These are phyloP conservation scores for Chlorella sp. DNA, from an alignment of 139 green algal species.

Conservation along the genomic window DNA sequence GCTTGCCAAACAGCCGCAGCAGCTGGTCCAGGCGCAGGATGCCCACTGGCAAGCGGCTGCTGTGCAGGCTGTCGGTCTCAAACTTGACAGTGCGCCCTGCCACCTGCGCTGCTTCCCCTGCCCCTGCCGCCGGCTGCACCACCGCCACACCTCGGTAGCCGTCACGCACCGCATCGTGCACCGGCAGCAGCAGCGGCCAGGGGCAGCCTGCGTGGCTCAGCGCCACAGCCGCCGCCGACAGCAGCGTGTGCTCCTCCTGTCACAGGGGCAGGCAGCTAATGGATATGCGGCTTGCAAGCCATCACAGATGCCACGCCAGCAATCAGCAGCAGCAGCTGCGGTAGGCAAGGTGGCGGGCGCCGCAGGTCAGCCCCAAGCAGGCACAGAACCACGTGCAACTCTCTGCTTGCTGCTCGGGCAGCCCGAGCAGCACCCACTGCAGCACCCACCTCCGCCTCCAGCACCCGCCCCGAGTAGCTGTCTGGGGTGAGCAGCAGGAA, in stretches of 20 bases:
- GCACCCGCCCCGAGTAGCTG: constrained; percentile 72
- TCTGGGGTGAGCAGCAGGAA: constrained; percentile 73
- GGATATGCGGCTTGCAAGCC: neutral
- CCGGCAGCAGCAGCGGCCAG: constrained; percentile 76
- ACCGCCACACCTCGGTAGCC: constrained; percentile 65
- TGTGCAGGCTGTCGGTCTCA: constrained; percentile 64
- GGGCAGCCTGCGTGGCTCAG: constrained; percentile 43
- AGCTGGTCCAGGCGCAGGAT: constrained; percentile 53
- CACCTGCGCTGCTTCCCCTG: neutral
- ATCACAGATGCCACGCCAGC: neutral
- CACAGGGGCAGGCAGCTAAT: neutral
- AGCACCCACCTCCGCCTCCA: constrained; percentile 54
- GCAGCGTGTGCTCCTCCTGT: constrained; percentile 66
- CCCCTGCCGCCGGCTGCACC: neutral
- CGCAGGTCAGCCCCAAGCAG: too few relatives aligned
- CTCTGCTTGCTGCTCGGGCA: neutral
- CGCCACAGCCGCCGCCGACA: constrained; percentile 61
- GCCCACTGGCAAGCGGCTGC: constrained; percentile 48
- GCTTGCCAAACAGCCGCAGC: constrained; percentile 61
- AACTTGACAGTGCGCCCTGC: constrained; percentile 35
- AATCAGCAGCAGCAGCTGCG: neutral
- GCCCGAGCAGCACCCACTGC: neutral
- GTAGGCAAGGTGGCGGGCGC: neutral
- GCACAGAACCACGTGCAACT: neutral
- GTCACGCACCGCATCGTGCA: constrained; percentile 79